Percentiles rank a stretch among this genome's conserved stretches.
phyloP scores from a whole-genome alignment of 768 basidiomycete genomes.

The Mycena rosella region DNA sequence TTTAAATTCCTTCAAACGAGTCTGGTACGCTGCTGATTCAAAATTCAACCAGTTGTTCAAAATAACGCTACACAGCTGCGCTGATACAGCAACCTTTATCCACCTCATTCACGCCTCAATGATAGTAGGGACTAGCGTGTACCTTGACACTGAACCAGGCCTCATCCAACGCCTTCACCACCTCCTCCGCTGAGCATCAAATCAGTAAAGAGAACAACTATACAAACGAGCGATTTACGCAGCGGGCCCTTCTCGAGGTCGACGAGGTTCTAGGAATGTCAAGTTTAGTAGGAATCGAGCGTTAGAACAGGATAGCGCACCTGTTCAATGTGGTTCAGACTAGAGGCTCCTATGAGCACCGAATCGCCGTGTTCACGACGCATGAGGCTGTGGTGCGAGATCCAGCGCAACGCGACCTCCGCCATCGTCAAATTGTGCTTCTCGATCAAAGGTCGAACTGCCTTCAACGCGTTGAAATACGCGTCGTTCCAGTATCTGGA shows the following conservation, averaged over 20 bases:
- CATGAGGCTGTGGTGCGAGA: slow-evolving; percentile 67
- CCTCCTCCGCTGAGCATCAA: slow-evolving; percentile 57
- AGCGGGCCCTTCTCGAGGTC: slow-evolving; percentile 72
- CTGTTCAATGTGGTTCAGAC: slow-evolving; percentile 66
- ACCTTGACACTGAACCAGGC: slow-evolving; percentile 61
- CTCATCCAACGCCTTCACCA: slow-evolving; percentile 62
- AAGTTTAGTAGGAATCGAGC: background rate
- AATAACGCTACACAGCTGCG: too few relatives aligned
- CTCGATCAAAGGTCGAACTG: slow-evolving; percentile 57
- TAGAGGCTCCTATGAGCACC: slow-evolving; percentile 74
- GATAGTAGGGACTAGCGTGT: slow-evolving; percentile 53
- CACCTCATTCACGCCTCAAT: slow-evolving; percentile 12
- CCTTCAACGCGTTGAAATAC: slow-evolving; percentile 63
- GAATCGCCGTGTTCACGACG: slow-evolving; percentile 62
- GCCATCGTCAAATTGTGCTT: slow-evolving; percentile 61
- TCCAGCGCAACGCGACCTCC: slow-evolving; percentile 71
- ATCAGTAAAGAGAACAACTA: background rate
- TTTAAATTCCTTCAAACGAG: too few relatives aligned
- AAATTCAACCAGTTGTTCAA: too few relatives aligned
- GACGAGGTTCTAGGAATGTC: slow-evolving; percentile 55
- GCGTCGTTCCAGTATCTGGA: slow-evolving; percentile 65
- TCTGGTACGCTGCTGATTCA: too few relatives aligned
- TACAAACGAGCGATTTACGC: slow-evolving; percentile 46
- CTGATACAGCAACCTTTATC: too few relatives aligned
- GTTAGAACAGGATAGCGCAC: slow-evolving; percentile 40